Evolutionary conservation across 1,284 basidiomycete species (phyloP).

Genomic region (Cutaneotrichosporon sp.): DNA sequence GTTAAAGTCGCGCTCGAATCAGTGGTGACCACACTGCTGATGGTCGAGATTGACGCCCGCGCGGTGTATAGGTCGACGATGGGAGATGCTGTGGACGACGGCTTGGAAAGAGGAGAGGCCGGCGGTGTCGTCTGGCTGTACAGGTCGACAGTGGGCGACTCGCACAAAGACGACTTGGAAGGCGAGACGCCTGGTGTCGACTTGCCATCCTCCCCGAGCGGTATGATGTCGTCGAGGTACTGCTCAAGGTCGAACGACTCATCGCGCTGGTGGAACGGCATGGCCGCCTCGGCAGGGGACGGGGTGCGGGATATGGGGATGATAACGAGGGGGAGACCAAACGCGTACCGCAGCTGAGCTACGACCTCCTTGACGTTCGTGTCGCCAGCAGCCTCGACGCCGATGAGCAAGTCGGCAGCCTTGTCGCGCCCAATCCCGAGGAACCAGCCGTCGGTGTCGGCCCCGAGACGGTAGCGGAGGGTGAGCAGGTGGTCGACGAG

Average conservation of each 20-base stretch:
- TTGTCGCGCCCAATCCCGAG: constrained; percentile 33
- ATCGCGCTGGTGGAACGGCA: constrained; percentile 22
- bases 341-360: constrained; percentile 4
- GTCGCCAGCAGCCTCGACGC: not conserved
- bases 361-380: not conserved
- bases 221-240: constrained; percentile 33
- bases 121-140: no score
- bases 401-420: constrained; percentile 22
- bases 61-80: not conserved
- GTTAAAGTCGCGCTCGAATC: constrained; percentile 2
- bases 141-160: no score
- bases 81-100: not conserved
- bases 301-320: no score
- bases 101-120: not conserved
- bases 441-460: constrained; percentile 35
- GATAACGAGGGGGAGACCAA: constrained; percentile 5
- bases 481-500: constrained; percentile 32
- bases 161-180: no score
- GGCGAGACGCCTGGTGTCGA: no score
- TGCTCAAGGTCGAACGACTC: constrained; percentile 42
- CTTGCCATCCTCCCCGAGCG: not conserved
- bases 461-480: constrained; percentile 32
- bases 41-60: constrained; percentile 5
- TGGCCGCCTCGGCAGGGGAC: not conserved
- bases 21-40: not conserved